Conservation (phyloP, 352 stramenopile genomes). For the Phytophthora uliginosa region DNA sequence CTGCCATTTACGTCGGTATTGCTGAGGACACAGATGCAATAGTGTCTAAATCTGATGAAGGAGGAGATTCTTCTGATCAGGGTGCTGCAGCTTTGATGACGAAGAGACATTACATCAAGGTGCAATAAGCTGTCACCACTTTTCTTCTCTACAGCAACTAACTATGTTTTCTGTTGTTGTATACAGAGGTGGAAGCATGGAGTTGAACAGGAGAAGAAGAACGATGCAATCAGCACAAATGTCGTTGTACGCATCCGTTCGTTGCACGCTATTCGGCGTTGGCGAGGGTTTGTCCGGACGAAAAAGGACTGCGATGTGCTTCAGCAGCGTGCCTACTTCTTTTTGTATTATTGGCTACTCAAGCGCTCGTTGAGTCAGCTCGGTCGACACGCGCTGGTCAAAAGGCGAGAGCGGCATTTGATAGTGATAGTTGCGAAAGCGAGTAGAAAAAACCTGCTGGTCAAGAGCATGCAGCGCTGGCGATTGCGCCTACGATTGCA, state of each 20-base stretch:
- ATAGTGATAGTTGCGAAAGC: conserved; percentile 17
- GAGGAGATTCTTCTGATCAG: background rate
- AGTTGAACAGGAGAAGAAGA: background rate
- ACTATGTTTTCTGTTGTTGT: background rate
- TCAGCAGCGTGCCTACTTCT: conserved; percentile 40
- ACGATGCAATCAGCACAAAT: background rate
- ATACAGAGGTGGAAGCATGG: conserved; percentile 16
- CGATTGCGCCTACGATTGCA: conserved; percentile 25
- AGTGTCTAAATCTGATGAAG: conserved; percentile 6
- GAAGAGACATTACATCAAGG: conserved; percentile 18
- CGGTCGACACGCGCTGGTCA: conserved; percentile 16
- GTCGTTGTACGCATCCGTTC: conserved; percentile 15
- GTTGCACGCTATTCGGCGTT: conserved; percentile 25
- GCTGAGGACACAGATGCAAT: background rate
- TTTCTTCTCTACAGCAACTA: background rate
- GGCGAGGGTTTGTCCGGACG: conserved; percentile 19
- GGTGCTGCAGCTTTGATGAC: conserved; percentile 7
- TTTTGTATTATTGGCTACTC: conserved; percentile 45
- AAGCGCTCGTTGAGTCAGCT: conserved; percentile 35
- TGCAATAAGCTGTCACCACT: conserved; percentile 2
- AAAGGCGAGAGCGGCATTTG: conserved; percentile 24
- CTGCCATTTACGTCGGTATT: background rate
- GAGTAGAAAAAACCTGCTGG: conserved; percentile 17
- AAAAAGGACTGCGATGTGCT: conserved; percentile 23
- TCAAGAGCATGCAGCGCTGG: conserved; percentile 36